Evolutionary conservation across 2,329 filamentous ascomycete genomes (phyloP).

Genomic region (Venturia effusa): DNA sequence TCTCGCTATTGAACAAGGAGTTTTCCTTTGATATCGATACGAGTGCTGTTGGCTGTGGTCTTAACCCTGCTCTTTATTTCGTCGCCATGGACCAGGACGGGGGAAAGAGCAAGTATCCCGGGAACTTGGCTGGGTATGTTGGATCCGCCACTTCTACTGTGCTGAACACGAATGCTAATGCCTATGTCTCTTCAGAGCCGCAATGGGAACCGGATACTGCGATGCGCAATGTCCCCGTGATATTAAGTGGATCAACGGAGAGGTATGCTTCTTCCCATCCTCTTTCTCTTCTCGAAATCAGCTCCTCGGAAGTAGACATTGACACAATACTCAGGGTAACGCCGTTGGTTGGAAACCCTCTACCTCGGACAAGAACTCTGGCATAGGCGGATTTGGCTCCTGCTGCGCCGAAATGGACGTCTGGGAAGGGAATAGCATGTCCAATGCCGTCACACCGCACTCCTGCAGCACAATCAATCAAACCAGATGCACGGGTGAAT

Average conservation of each 20-base stretch:
- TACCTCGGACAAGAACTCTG: conserved; percentile 42
- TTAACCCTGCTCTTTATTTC: conserved; percentile 63
- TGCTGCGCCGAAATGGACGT: conserved; percentile 62
- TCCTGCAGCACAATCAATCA: conserved; percentile 44
- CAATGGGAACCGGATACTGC: conserved; percentile 50
- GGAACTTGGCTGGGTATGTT: conserved; percentile 31
- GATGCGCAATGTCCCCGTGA: conserved; percentile 32
- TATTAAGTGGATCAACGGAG: conserved; percentile 44
- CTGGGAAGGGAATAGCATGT: conserved; percentile 59
- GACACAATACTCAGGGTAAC: conserved; percentile 30
- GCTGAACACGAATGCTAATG: neutral
- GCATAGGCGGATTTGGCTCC: conserved; percentile 43
- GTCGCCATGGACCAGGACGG: conserved; percentile 53
- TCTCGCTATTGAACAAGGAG: conserved; percentile 30
- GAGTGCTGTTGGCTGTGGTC: conserved; percentile 54
- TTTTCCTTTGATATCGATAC: conserved; percentile 36
- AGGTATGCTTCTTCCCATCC: conserved; percentile 22
- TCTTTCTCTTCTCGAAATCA: no score
- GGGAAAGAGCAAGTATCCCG: conserved; percentile 39
- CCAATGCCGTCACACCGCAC: conserved; percentile 55
- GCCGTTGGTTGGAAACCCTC: conserved; percentile 43
- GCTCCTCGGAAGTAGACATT: neutral
- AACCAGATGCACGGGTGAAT: conserved; percentile 39
- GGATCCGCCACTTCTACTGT: neutral
- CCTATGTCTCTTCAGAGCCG: conserved; percentile 27